Evolutionary conservation across 768 basidiomycete genomes (phyloP).

Genomic region (Trametes coccinea): DNA sequence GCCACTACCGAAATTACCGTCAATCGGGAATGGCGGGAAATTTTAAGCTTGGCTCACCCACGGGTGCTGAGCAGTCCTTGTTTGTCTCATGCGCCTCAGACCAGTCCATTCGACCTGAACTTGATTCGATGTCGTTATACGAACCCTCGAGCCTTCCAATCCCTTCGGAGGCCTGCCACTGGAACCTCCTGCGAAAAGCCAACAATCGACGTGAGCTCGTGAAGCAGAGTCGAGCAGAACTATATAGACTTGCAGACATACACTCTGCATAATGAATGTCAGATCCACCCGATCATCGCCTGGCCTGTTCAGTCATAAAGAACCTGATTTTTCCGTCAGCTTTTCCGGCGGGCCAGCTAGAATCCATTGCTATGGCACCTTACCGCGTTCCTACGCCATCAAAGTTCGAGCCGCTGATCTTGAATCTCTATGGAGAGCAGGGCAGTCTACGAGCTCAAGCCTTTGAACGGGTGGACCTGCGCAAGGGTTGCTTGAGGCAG

Average conservation of each 20-base stretch:
- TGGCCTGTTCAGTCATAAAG: neutral
- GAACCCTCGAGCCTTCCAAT: too few relatives aligned
- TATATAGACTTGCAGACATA: neutral
- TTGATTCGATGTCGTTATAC: too few relatives aligned
- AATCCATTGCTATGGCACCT: neutral
- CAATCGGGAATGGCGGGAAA: neutral
- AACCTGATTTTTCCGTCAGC: conserved; percentile 5
- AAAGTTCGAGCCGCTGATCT: neutral
- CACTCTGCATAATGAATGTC: neutral
- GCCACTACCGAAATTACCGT: neutral
- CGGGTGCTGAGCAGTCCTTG: neutral
- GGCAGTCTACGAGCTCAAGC: too few relatives aligned
- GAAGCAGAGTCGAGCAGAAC: too few relatives aligned
- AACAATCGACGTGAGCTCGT: too few relatives aligned
- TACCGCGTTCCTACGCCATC: neutral
- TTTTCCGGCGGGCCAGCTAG: too few relatives aligned
- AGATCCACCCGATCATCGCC: conserved; percentile 6
- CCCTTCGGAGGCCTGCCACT: too few relatives aligned
- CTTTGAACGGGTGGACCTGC: too few relatives aligned
- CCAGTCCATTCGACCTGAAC: neutral
- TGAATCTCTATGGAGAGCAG: too few relatives aligned
- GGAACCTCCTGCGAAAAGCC: too few relatives aligned
- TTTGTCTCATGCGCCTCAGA: neutral
- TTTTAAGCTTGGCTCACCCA: conserved; percentile 4
- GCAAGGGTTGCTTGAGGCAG: too few relatives aligned